Conservation (phyloP, 805 yeast species). For the Yarrowia sp. region DNA sequence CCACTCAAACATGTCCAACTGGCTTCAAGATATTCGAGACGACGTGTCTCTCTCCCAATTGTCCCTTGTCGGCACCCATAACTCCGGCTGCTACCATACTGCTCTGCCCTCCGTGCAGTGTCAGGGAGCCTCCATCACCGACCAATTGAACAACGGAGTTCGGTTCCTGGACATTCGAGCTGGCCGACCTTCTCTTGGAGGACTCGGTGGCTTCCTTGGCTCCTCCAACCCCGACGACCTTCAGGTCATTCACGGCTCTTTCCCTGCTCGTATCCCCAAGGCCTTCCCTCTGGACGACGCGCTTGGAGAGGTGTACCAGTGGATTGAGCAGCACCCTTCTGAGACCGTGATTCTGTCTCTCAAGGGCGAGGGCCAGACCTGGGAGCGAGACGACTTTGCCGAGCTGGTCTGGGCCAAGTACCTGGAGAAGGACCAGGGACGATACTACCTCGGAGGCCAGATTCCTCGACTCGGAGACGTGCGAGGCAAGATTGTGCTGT, state of each 20-base stretch:
- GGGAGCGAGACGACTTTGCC: slow-evolving; percentile 69
- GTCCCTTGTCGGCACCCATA: slow-evolving; percentile 83
- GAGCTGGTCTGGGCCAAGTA: slow-evolving; percentile 59
- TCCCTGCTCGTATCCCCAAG: slow-evolving; percentile 64
- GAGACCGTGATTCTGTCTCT: slow-evolving; percentile 67
- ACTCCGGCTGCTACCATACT: slow-evolving; percentile 67
- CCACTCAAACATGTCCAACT: slow-evolving; percentile 35
- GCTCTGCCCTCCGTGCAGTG: slow-evolving; percentile 77
- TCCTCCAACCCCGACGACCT: slow-evolving; percentile 45
- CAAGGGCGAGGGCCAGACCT: slow-evolving; percentile 71
- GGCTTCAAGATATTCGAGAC: slow-evolving; percentile 58
- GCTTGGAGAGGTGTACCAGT: slow-evolving; percentile 58
- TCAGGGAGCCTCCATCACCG: slow-evolving; percentile 58
- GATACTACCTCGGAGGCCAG: slow-evolving; percentile 57
- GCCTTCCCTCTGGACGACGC: slow-evolving; percentile 53
- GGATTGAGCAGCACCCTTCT: slow-evolving; percentile 50
- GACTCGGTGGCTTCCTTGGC: slow-evolving; percentile 41
- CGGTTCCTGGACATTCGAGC: slow-evolving; percentile 68
- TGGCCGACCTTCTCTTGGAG: slow-evolving; percentile 55
- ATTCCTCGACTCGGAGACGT: slow-evolving; percentile 61
- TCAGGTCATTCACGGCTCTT: slow-evolving; percentile 70
- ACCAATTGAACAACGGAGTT: slow-evolving; percentile 71
- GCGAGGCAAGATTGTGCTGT: slow-evolving; percentile 64
- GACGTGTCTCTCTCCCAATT: slow-evolving; percentile 51
- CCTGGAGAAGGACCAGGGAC: slow-evolving; percentile 48